Base-by-base conservation (phyloP, 768 basidiomycete species). In the Lentinula sp. region DNA sequence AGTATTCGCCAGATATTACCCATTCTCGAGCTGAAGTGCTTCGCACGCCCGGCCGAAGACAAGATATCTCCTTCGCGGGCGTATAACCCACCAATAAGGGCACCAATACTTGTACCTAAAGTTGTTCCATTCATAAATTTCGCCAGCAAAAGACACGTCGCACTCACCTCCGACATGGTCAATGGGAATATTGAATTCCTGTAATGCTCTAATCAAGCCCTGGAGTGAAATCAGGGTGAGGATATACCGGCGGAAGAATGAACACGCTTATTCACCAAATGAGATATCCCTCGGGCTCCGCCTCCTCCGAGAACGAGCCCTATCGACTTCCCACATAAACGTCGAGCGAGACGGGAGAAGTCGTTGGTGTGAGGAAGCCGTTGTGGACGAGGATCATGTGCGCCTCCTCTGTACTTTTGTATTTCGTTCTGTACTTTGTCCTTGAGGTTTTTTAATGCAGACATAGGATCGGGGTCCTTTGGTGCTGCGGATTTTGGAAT, bases 291-390 rank as follows among this genome's bases (percentile, higher is more conserved):
- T 45, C 97, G 83, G 15, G 95, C 97, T 16, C 97, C 97, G n/a
- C 97, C 97, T 6, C 97, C 97, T 18, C 97, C 97, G 1, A 99
- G 82, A 6, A 98, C 95, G 48, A 99, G 76, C 1, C 95, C 97
- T 61, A 98, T 90, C 7, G 91, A 93, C 67, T 87, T 91, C 13
- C 95, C 97, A 68, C 95, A 97, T 41, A 98, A 83, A 54, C 95
- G 76, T 60, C 97, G 78, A 1, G 97, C 97, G 42, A 99, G 76
- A 20, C 97, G 81, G 8, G 94, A 88, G 71, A 98, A 98, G 70
- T 99, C 97, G 65, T 89, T 94, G 64, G 83, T 84, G 69, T 94
- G 87, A 4, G 90, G 84, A n/a, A 86, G 84, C 1, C 91, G 82
- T 69, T 90, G 87, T 15, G 87, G 91, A 20, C 84, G 85, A 61